Conservation (phyloP, 1,139 yeast species). For the Taiozyma sp. region DNA sequence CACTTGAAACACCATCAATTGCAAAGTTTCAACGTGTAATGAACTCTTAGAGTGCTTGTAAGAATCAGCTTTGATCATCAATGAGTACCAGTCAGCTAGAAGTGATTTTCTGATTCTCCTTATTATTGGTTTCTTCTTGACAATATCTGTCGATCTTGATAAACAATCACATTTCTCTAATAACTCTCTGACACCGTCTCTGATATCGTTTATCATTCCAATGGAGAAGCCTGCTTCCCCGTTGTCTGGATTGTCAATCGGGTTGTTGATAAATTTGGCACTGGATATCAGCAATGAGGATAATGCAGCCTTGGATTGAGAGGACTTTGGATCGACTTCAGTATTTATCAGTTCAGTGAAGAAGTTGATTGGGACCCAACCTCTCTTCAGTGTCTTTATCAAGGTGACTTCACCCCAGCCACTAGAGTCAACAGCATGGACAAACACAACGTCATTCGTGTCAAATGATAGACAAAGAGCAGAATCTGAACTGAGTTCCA, state of each 20-base stretch:
- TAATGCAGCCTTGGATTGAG: conserved; percentile 41
- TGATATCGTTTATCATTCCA: conserved; percentile 46
- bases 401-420: conserved; percentile 98
- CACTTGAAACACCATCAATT: conserved; percentile 69
- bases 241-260: conserved; percentile 40
- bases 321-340: conserved; percentile 28
- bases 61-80: conserved; percentile 83
- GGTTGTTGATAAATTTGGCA: conserved; percentile 70
- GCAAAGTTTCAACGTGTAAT: conserved; percentile 63
- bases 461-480: conserved; percentile 81
- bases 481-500: conserved; percentile 60
- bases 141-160: conserved; percentile 76
- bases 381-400: conserved; percentile 64
- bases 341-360: conserved; percentile 56
- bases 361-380: conserved; percentile 97
- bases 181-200: conserved; percentile 79
- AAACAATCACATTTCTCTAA: conserved; percentile 78
- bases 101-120: conserved; percentile 72
- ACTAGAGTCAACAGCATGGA: conserved; percentile 83
- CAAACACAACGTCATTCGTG: conserved; percentile 75
- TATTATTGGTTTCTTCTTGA: conserved; percentile 61
- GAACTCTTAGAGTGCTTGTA: conserved; percentile 67
- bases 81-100: conserved; percentile 85
- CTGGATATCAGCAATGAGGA: conserved; percentile 64
- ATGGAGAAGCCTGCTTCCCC: conserved; percentile 26